A percentile compares a stretch with the other conserved stretches of the same genome.
Evolutionary conservation across 2,329 filamentous ascomycete genomes (phyloP).

Genomic region (Blastomyces parvus): DNA sequence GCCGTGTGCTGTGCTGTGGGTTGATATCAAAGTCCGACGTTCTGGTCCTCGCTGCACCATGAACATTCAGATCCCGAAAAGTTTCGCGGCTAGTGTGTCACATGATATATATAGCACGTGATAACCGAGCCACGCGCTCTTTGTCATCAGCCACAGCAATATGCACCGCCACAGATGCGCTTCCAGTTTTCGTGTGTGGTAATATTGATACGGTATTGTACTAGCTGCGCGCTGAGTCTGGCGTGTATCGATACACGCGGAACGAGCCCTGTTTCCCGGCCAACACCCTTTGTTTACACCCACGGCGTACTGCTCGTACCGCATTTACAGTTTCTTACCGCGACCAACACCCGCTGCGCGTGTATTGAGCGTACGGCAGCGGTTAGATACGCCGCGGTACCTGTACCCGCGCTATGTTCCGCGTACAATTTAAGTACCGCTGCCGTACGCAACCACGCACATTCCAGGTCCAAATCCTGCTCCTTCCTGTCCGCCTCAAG

Average conservation of each 20-base stretch:
- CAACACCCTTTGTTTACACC: slow-evolving; percentile 7
- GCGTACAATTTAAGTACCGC: slow-evolving; percentile 2
- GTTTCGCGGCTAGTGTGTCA: background rate
- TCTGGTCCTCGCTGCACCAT: background rate
- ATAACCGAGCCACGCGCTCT: background rate
- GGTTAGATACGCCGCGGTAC: background rate
- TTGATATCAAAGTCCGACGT: background rate
- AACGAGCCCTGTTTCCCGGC: background rate
- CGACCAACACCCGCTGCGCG: background rate
- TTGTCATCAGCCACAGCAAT: background rate
- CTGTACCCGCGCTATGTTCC: background rate
- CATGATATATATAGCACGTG: background rate
- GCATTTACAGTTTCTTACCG: slow-evolving; percentile 1
- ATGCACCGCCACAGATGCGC: background rate
- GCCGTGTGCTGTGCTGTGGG: background rate
- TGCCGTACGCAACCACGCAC: background rate
- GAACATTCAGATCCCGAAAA: background rate
- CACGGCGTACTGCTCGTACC: background rate
- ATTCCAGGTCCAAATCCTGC: background rate
- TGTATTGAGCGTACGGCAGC: background rate
- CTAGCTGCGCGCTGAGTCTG: background rate
- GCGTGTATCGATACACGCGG: background rate
- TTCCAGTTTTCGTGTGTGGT: background rate
- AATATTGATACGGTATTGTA: background rate
- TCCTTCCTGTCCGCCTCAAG: background rate